Conservation (phyloP, 225 moss, liverwort and hornwort species). For the Asterella californica region DNA sequence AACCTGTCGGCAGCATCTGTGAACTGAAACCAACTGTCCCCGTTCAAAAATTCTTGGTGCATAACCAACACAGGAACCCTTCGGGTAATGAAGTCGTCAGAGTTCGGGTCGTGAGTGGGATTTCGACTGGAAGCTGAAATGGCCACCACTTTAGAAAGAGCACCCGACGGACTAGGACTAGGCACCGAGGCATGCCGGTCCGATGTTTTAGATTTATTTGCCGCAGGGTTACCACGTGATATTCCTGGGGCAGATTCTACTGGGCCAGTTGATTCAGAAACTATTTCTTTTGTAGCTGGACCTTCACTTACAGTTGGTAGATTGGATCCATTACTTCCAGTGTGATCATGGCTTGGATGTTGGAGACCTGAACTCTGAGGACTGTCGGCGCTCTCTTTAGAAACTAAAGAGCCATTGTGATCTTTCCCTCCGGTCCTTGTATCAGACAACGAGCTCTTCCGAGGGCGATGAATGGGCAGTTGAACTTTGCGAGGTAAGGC, state of each 20-base stretch:
- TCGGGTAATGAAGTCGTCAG: neutral
- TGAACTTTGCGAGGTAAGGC: neutral
- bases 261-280: neutral
- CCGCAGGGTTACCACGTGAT: neutral
- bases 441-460: neutral
- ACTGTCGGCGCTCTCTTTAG: neutral
- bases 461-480: neutral
- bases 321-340: neutral
- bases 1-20: constrained; percentile 36
- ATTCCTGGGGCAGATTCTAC: neutral
- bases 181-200: neutral
- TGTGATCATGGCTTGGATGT: neutral
- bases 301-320: neutral
- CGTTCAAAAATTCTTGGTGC: constrained; percentile 71
- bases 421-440: neutral
- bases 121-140: constrained; percentile 18
- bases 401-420: neutral
- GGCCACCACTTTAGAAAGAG: neutral
- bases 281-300: neutral
- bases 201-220: neutral
- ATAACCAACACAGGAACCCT: constrained; percentile 63
- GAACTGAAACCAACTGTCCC: constrained; percentile 55
- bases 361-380: neutral
- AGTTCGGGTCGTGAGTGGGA: constrained; percentile 8
- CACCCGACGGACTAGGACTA: neutral